phyloP scores from a whole-genome alignment of 345 rosid genomes.

The Eutrema japonicum region DNA sequence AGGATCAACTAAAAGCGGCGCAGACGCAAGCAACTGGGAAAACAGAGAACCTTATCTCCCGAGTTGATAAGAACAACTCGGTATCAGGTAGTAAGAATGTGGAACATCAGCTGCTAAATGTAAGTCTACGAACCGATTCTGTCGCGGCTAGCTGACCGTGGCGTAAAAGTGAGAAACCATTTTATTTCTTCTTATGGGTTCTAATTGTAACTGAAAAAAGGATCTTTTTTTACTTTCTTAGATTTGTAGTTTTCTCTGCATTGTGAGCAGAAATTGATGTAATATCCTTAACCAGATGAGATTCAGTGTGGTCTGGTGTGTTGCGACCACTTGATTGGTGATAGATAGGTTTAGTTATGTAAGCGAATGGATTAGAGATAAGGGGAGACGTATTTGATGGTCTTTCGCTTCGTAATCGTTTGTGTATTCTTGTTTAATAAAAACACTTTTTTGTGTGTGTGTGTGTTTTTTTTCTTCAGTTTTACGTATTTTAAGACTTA shows the following conservation, averaged over 20 bases:
- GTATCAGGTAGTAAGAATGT: conserved; percentile 27
- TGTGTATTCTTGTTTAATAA: conserved; percentile 13
- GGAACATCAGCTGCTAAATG: conserved; percentile 37
- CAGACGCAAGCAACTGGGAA: conserved; percentile 36
- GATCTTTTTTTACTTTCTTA: neutral
- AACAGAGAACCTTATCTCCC: conserved; percentile 43
- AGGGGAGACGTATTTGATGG: conserved; percentile 28
- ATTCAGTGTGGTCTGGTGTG: conserved; percentile 11
- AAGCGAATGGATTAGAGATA: conserved; percentile 23
- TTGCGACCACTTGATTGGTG: conserved; percentile 25
- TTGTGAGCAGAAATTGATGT: conserved; percentile 32
- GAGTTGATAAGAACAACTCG: conserved; percentile 42
- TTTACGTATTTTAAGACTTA: neutral
- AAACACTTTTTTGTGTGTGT: neutral
- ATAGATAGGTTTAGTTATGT: conserved; percentile 17
- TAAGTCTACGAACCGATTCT: conserved; percentile 32
- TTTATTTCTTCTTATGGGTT: conserved; percentile 5
- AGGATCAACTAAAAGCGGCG: conserved; percentile 34
- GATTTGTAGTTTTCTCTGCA: conserved; percentile 35
- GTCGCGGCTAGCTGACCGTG: conserved; percentile 37
- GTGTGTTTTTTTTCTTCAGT: neutral
- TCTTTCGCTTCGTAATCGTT: conserved; percentile 22
- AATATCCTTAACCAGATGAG: conserved; percentile 11
- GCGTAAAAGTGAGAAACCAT: neutral
- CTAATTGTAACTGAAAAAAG: conserved; percentile 14